Evolutionary conservation across 1,284 basidiomycete genomes (phyloP).

Genomic region (Stereum hirsutum): DNA sequence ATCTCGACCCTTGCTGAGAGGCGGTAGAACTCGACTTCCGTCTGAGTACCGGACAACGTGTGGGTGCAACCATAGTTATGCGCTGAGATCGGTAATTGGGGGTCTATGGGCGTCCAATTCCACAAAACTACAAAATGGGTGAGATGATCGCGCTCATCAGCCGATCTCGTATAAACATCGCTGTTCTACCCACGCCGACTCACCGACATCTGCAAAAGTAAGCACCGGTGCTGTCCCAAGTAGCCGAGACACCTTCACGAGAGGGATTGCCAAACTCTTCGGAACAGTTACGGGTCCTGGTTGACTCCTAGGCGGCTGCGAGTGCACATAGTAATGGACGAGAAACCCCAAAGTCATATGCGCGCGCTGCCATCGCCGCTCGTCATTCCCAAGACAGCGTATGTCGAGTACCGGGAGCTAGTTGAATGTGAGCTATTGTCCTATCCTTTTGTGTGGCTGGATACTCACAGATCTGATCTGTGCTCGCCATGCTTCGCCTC

Average conservation of each 20-base stretch:
- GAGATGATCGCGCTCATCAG: too few species aligned
- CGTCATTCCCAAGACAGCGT: constrained; percentile 38
- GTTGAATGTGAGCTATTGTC: constrained; percentile 5
- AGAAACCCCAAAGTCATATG: constrained; percentile 88
- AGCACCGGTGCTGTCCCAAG: constrained; percentile 88
- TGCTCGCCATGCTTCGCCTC: constrained; percentile 60
- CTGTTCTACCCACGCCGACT: too few species aligned
- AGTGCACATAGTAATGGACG: constrained; percentile 86
- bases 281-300: constrained; percentile 53
- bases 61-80: constrained; percentile 62
- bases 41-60: constrained; percentile 78
- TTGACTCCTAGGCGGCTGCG: constrained; percentile 39
- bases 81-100: constrained; percentile 41
- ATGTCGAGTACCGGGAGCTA: constrained; percentile 68
- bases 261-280: constrained; percentile 70
- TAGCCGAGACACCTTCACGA: constrained; percentile 66
- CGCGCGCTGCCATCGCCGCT: constrained; percentile 68
- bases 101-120: constrained; percentile 73
- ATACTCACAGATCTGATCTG: constrained; percentile 54
- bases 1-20: constrained; percentile 83
- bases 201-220: constrained; percentile 92
- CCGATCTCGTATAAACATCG: too few species aligned
- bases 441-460: not conserved
- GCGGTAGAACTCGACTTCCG: constrained; percentile 84
- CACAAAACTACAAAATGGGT: too few species aligned